These are phyloP conservation scores for Emergomyces africanus DNA, from an alignment of 2,329 filamentous ascomycete species.

Conservation along the genomic window DNA sequence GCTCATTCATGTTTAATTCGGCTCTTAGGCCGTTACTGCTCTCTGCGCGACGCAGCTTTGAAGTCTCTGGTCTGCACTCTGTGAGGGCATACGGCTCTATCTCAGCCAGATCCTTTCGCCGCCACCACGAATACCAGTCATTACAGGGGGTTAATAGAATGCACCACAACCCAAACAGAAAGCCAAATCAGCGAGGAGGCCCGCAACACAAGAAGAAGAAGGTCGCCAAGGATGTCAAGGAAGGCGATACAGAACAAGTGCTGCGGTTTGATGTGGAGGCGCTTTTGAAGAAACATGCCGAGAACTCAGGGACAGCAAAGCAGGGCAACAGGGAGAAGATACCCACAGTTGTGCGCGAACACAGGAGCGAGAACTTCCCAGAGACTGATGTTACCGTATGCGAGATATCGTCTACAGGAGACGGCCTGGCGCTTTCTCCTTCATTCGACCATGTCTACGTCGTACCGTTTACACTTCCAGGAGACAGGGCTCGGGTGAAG, in stretches of 20 bases:
- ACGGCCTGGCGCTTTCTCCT: constrained; percentile 66
- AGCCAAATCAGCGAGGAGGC: constrained; percentile 7
- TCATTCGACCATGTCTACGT: constrained; percentile 62
- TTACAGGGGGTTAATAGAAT: constrained; percentile 9
- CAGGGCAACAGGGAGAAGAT: constrained; percentile 16
- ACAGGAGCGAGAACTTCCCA: constrained; percentile 48
- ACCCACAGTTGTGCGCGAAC: constrained; percentile 24
- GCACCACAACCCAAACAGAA: constrained; percentile 17
- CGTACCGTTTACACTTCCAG: constrained; percentile 77
- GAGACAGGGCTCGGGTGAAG: constrained; percentile 67
- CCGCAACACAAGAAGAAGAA: constrained; percentile 16
- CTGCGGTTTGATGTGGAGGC: constrained; percentile 48
- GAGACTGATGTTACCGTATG: constrained; percentile 74
- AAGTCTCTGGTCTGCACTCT: background rate
- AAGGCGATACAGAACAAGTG: constrained; percentile 54
- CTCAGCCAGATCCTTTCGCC: constrained; percentile 8
- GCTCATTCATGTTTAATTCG: background rate
- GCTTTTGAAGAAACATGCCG: constrained; percentile 22
- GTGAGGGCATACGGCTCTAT: constrained; percentile 10
- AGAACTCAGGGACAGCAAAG: constrained; percentile 14
- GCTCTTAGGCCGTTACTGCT: background rate
- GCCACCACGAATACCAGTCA: background rate
- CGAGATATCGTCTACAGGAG: constrained; percentile 79
- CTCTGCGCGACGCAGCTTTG: constrained; percentile 1
- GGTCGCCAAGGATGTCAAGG: constrained; percentile 45